phyloP scores from a whole-genome alignment of 2,329 filamentous ascomycete genomes.

The Diplodia scrobiculata region DNA sequence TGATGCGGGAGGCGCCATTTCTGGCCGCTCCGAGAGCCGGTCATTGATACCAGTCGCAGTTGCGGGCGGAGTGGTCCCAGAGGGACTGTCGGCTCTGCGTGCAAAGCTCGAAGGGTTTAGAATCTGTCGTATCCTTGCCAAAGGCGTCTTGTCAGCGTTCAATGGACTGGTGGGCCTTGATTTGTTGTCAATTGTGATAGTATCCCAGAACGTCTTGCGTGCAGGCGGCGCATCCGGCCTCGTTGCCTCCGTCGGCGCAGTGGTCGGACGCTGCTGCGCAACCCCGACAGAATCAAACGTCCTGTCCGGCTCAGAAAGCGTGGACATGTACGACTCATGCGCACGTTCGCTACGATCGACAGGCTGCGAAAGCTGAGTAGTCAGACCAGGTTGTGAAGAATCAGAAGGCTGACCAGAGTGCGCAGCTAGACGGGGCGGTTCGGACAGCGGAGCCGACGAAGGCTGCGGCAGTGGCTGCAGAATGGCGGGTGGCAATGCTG shows the following conservation, averaged over 20 bases:
- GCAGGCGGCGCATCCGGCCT: constrained; percentile 9
- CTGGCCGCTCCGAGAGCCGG: constrained; percentile 18
- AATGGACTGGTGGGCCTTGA: constrained; percentile 19
- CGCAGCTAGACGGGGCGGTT: constrained; percentile 1
- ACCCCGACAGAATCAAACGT: background rate
- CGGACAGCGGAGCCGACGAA: constrained; percentile 15
- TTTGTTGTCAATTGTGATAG: constrained; percentile 20
- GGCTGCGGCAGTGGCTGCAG: constrained; percentile 23
- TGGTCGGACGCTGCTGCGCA: constrained; percentile 7
- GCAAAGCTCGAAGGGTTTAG: constrained; percentile 24
- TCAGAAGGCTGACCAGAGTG: constrained; percentile 17
- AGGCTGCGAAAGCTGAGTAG: constrained; percentile 18
- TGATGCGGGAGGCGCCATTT: constrained; percentile 27
- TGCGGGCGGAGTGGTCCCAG: constrained; percentile 9
- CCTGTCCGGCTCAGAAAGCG: constrained; percentile 14
- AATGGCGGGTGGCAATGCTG: constrained; percentile 18
- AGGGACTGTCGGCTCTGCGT: constrained; percentile 14
- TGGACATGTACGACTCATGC: constrained; percentile 20
- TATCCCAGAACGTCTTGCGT: constrained; percentile 28
- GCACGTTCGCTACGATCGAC: constrained; percentile 20
- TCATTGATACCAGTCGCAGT: constrained; percentile 17
- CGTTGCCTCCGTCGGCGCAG: constrained; percentile 8
- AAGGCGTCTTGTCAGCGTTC: constrained; percentile 26
- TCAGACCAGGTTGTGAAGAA: background rate
- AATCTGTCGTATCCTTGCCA: constrained; percentile 28